Percentiles rank a stretch among this genome's conserved stretches.
phyloP scores from a whole-genome alignment of 2,329 filamentous ascomycete species.

The Xylariaceae sp. region DNA sequence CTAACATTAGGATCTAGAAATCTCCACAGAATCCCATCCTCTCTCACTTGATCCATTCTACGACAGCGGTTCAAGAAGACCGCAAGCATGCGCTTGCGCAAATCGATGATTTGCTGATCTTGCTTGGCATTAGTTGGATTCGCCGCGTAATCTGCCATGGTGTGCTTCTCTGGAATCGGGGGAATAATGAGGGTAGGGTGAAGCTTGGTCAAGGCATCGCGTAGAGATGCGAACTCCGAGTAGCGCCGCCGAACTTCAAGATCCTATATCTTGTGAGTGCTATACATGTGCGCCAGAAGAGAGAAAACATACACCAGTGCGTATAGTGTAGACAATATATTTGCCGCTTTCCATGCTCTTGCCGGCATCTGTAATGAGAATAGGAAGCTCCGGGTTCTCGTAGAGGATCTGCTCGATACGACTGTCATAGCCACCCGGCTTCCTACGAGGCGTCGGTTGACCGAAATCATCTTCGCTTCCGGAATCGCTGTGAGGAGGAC shows the following conservation, averaged over 20 bases:
- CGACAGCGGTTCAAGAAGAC: constrained; percentile 94
- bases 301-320: constrained; percentile 67
- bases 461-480: constrained; percentile 48
- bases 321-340: constrained; percentile 96
- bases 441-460: constrained; percentile 52
- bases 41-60: constrained; percentile 83
- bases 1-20: constrained; percentile 97
- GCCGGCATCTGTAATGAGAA: constrained; percentile 88
- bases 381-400: constrained; percentile 84
- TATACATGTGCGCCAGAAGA: neutral
- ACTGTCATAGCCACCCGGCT: constrained; percentile 87
- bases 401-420: constrained; percentile 96
- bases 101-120: constrained; percentile 91
- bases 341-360: constrained; percentile 90
- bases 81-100: constrained; percentile 92
- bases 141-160: constrained; percentile 96
- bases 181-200: constrained; percentile 95
- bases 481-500: constrained; percentile 37
- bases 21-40: constrained; percentile 95
- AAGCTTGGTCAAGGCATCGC: constrained; percentile 80
- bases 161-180: constrained; percentile 97
- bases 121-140: constrained; percentile 98
- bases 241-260: constrained; percentile 92
- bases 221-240: constrained; percentile 89
- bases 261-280: constrained; percentile 54